A percentile compares a stretch with the other conserved stretches of the same genome.
Conservation (phyloP, 2,329 filamentous ascomycete species). For the Colletotrichum cordylinicola region DNA sequence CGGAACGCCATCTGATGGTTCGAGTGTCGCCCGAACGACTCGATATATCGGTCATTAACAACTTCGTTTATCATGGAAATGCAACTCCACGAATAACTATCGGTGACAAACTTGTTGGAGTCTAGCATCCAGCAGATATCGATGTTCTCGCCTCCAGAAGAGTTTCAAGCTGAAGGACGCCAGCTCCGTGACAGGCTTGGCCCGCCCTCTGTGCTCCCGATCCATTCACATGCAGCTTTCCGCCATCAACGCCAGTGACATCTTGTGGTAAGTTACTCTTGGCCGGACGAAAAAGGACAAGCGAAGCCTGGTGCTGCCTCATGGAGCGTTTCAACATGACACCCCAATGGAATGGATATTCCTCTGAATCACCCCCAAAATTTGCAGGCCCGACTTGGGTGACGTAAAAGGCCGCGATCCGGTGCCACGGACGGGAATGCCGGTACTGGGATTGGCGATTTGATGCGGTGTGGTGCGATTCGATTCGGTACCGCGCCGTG, state of each 20-base stretch:
- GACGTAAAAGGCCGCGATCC: neutral
- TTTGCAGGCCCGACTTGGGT: neutral
- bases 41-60: neutral
- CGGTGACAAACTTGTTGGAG: neutral
- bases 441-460: neutral
- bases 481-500: neutral
- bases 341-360: slow-evolving; percentile 7
- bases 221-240: neutral
- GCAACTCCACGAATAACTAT: neutral
- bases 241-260: neutral
- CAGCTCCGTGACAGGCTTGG: neutral
- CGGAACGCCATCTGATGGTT: neutral
- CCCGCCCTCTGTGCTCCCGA: neutral
- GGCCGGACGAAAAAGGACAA: neutral
- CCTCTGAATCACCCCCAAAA: neutral
- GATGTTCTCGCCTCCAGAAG: neutral
- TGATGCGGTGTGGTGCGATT: neutral
- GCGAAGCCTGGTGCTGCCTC: neutral
- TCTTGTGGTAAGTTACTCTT: neutral
- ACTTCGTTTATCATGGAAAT: neutral
- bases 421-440: slow-evolving; percentile 1
- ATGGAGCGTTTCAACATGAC: slow-evolving; percentile 6
- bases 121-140: neutral
- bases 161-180: neutral
- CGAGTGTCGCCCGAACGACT: neutral